These are phyloP conservation scores for Cucurbita pepo DNA, from an alignment of 306 rosid genomes.

Conservation along the genomic window DNA sequence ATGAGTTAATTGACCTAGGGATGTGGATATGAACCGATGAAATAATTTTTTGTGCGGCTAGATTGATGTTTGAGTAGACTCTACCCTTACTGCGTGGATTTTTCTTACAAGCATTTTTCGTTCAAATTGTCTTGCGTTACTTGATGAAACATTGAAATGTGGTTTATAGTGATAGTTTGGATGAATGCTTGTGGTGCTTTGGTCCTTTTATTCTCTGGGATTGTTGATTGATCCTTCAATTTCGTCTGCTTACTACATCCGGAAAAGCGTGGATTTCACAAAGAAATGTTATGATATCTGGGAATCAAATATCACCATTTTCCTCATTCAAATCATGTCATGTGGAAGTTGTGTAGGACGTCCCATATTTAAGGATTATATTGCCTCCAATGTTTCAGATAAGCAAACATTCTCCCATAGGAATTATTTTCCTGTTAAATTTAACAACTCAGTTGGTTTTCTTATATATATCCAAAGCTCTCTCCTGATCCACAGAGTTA, in stretches of 20 bases:
- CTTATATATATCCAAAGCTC: background rate
- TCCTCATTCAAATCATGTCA: background rate
- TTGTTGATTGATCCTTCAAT: background rate
- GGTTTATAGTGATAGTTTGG: background rate
- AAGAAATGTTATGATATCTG: background rate
- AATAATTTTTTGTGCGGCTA: background rate
- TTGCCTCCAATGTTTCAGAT: background rate
- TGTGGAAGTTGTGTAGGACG: background rate
- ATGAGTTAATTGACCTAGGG: background rate
- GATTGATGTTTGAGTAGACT: background rate
- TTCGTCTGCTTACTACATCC: background rate
- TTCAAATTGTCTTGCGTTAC: background rate
- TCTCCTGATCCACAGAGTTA: background rate
- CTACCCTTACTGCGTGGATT: background rate
- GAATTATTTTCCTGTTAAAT: background rate
- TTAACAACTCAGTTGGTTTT: background rate
- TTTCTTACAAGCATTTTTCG: background rate
- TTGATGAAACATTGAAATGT: background rate
- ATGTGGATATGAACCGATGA: background rate
- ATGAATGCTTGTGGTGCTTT: background rate
- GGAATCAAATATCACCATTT: background rate
- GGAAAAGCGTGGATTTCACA: background rate
- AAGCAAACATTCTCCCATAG: background rate
- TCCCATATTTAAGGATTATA: background rate
- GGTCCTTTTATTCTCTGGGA: background rate